Base-by-base conservation (phyloP, 495 filamentous ascomycete species). In the Talaromyces ruber region DNA sequence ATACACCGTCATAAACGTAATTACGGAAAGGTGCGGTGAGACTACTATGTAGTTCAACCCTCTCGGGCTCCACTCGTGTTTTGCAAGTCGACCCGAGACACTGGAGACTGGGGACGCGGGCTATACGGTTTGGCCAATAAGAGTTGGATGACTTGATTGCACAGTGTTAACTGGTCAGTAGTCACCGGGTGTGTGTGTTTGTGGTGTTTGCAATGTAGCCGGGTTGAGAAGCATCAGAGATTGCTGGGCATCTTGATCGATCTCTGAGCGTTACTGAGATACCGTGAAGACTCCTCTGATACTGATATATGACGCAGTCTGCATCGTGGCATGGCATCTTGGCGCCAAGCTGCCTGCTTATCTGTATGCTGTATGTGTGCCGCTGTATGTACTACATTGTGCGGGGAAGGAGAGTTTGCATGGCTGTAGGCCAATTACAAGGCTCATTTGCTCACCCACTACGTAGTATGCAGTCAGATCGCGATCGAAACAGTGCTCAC, bases 21-120 rank as follows among this genome's bases (percentile, higher is more conserved):
- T 39, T 39, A 54, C 24, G 51, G 51, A 54, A 54, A 25, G 51
- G 21, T 54, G 51, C 51, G 51, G 51, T 54, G 51, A 54, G 51
- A 54, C 22, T 16, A 51, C 47, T n/a, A n/a, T n/a, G n/a, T 25
- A 52, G 47, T 2, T 52, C 1, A 52, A 52, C 47, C 47, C 47
- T 52, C 6, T 24, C 21, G 47, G 47, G 47, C 47, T 26, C 51
- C 51, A 54, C 51, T 54, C 7, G 18, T 47, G 4, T 8, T 47
- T 54, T 54, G 51, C 51, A 54, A 25, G 51, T 54, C 51, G 51
- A 54, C 51, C 51, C 51, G 51, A 26, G 22, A 28, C 22, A 54
- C 51, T 54, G 51, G 51, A 54, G 18, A 54, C 22, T 52, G 47
- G 47, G 16, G 47, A 25, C 18, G 12, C 14, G 4, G 43, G 12